These are phyloP conservation scores for Selenicereus undatus DNA, from an alignment of 148 eudicot species.

Conservation along the genomic window DNA sequence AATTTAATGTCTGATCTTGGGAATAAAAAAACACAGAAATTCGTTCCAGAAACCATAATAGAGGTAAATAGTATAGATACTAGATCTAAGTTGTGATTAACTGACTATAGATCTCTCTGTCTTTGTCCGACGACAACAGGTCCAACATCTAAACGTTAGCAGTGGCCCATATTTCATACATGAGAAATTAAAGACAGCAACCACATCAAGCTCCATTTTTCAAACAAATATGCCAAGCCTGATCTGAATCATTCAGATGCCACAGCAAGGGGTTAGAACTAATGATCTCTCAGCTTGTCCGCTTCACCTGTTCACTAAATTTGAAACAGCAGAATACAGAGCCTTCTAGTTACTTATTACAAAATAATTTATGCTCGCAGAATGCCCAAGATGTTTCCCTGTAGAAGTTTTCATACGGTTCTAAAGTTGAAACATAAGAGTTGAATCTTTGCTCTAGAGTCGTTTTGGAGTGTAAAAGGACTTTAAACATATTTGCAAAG, in stretches of 20 bases:
- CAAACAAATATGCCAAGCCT: neutral
- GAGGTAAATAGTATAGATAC: too few species aligned
- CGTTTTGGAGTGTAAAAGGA: too few species aligned
- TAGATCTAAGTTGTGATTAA: neutral
- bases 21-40: too few species aligned
- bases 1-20: too few species aligned
- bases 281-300: neutral
- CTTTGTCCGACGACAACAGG: neutral
- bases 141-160: neutral
- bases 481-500: too few species aligned
- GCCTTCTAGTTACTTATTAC: neutral
- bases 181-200: too few species aligned
- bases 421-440: neutral
- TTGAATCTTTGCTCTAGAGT: too few species aligned
- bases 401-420: neutral
- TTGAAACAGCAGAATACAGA: neutral
- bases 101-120: neutral
- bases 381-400: too few species aligned
- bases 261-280: neutral
- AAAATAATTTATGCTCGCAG: too few species aligned
- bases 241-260: neutral
- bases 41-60: too few species aligned
- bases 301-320: neutral
- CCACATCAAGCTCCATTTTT: neutral
- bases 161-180: neutral